Base-by-base conservation (phyloP, 2,329 filamentous ascomycete genomes). In the Ceratocystis variospora region DNA sequence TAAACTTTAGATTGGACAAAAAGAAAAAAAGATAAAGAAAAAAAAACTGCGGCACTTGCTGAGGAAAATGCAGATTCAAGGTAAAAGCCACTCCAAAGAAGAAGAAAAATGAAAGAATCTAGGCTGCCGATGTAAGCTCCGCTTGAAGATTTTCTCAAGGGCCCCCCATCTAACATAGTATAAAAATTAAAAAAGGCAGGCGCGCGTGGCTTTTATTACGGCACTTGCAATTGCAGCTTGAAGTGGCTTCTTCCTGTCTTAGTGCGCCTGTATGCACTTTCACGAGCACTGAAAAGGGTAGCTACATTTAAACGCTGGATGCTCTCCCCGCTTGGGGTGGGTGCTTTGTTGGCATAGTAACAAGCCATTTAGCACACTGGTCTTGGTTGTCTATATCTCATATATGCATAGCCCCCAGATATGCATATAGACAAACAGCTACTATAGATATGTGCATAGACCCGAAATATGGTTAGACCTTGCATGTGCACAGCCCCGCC, bases 261-360 rank as follows among this genome's bases (percentile, higher is more conserved):
- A n/a, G 17, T 15, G 19, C 50, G 19, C 50, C 2, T 12, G 19
- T 25, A 5, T 55, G 22, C 19, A 28, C 19, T 55, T 28, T 25
- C 50, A 55, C 50, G 50, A 55, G 50, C 12, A 12, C 50, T 55
- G 50, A 25, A 55, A 55, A 55, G 19, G 50, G 50, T 55, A 55
- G 22, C 22, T 55, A 25, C 50, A 55, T 55, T 55, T 55, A 55
- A 31, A 55, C 50, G 50, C 50, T 25, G 28, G 25, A 25, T 22
- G 19, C 25, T 25, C 8, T 25, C 25, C 12, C 50, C 50, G 5
- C 50, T 55, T 55, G 46, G 7, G 46, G 46, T 5, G 8, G 46
- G n/a, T 48, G n/a, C 19, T 55, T 55, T 55, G 50, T 55, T 55
- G 50, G 50, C 50, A 55, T 25, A 25, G 50, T 55, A 55, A 55